Evolutionary conservation across 306 rosid species (phyloP).

Genomic region (Ziziphus jujuba): DNA sequence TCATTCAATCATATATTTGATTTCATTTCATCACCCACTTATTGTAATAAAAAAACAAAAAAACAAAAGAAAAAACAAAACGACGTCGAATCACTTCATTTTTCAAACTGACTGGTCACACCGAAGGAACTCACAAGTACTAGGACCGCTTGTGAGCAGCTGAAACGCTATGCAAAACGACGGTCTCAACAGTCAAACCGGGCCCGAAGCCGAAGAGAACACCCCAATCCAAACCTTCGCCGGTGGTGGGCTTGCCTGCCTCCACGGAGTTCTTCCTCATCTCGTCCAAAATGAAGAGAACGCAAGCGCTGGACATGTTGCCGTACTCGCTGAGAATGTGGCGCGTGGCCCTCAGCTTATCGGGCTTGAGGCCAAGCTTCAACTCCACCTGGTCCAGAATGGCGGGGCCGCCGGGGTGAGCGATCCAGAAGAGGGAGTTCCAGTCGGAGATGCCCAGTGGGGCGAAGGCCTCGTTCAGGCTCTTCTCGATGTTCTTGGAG

Average conservation of each 20-base stretch:
- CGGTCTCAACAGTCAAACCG: conserved; percentile 23
- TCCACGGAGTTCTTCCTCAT: conserved; percentile 8
- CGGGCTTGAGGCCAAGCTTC: conserved; percentile 9
- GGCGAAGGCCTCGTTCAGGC: conserved; percentile 14
- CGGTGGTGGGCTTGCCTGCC: conserved; percentile 7
- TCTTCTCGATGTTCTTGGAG: conserved; percentile 23
- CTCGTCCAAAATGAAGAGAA: conserved; percentile 23
- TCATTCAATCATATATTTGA: too few species aligned
- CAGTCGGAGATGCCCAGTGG: conserved; percentile 16
- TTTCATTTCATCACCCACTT: too few species aligned
- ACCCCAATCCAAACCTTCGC: conserved; percentile 25
- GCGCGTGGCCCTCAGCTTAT: conserved; percentile 14
- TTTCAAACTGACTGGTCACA: too few species aligned
- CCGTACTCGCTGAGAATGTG: conserved; percentile 14
- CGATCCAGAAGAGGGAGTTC: conserved; percentile 28
- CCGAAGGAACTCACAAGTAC: too few species aligned
- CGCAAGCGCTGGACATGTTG: conserved; percentile 27
- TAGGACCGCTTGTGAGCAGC: too few species aligned
- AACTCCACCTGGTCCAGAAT: conserved; percentile 20
- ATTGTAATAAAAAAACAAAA: too few species aligned
- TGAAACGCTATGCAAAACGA: conserved; percentile 20
- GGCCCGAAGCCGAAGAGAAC: conserved; percentile 28
- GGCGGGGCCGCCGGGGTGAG: conserved; percentile 26
- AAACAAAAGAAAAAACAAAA: too few species aligned
- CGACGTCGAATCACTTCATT: too few species aligned